These are phyloP conservation scores for Apiospora koreana DNA, from an alignment of 2,329 filamentous ascomycete genomes.

Conservation along the genomic window DNA sequence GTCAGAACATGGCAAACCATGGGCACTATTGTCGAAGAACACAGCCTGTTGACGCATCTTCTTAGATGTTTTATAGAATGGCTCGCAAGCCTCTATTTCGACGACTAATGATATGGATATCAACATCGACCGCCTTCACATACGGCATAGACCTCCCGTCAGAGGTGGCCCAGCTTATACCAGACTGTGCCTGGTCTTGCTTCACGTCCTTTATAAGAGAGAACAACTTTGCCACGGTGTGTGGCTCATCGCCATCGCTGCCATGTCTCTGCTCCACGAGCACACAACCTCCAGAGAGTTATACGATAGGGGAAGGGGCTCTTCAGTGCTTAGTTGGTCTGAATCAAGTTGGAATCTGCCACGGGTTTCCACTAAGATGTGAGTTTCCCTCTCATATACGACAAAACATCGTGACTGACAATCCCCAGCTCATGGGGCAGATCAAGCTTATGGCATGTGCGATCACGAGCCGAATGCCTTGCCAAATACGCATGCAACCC, in stretches of 20 bases:
- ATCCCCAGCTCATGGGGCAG: conserved; percentile 39
- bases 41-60: conserved; percentile 26
- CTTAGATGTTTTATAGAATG: conserved; percentile 34
- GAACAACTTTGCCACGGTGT: conserved; percentile 55
- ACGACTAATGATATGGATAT: conserved; percentile 30
- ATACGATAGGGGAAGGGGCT: conserved; percentile 72
- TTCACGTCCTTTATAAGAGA: conserved; percentile 62
- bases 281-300: conserved; percentile 57
- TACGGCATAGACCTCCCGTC: conserved; percentile 24
- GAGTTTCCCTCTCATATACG: conserved; percentile 24
- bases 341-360: conserved; percentile 51
- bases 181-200: conserved; percentile 44
- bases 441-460: conserved; percentile 62
- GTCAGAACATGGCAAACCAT: conserved; percentile 15
- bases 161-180: conserved; percentile 28
- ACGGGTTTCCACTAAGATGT: conserved; percentile 42
- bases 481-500: conserved; percentile 57
- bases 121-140: conserved; percentile 24
- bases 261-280: conserved; percentile 64
- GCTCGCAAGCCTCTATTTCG: conserved; percentile 28
- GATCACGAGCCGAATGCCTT: conserved; percentile 48
- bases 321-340: conserved; percentile 66
- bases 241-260: conserved; percentile 53
- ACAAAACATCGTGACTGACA: background rate
- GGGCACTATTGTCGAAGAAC: conserved; percentile 18